Evolutionary conservation across 768 basidiomycete genomes (phyloP).

Genomic region (Tylopilus sp.): DNA sequence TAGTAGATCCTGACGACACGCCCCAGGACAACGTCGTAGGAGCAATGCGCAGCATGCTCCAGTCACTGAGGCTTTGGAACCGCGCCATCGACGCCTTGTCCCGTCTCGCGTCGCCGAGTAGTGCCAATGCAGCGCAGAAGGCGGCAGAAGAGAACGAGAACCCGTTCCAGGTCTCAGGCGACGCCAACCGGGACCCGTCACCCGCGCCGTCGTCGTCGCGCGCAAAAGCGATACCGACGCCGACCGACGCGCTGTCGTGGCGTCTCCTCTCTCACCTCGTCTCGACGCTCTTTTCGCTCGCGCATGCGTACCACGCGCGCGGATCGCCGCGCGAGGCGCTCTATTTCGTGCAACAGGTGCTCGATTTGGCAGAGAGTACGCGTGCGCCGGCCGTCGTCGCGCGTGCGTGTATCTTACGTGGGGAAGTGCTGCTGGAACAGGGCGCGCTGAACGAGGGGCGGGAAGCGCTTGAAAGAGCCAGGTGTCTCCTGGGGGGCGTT

Average conservation of each 20-base stretch:
- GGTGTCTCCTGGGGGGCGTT: slow-evolving; percentile 42
- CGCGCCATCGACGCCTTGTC: slow-evolving; percentile 68
- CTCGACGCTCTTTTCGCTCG: slow-evolving; percentile 59
- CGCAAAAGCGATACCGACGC: slow-evolving; percentile 18
- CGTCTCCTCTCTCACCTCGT: slow-evolving; percentile 71
- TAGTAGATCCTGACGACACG: neutral
- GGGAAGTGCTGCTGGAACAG: slow-evolving; percentile 67
- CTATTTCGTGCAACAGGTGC: slow-evolving; percentile 77
- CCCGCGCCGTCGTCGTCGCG: slow-evolving; percentile 8
- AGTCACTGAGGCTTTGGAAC: slow-evolving; percentile 77
- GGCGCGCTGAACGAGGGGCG: slow-evolving; percentile 57
- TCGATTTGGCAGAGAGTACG: slow-evolving; percentile 66
- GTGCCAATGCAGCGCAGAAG: slow-evolving; percentile 21
- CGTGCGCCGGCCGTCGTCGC: slow-evolving; percentile 63
- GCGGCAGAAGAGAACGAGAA: slow-evolving; percentile 38
- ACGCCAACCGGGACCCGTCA: slow-evolving; percentile 28
- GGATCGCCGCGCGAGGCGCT: slow-evolving; percentile 85
- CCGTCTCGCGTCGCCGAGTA: slow-evolving; percentile 47
- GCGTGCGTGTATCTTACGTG: slow-evolving; percentile 62
- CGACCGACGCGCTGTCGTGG: slow-evolving; percentile 67
- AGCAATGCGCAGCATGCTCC: slow-evolving; percentile 57
- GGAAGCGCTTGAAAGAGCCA: slow-evolving; percentile 50
- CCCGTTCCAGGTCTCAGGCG: slow-evolving; percentile 52
- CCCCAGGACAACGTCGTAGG: slow-evolving; percentile 57
- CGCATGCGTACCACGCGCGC: slow-evolving; percentile 60